Evolutionary conservation across 495 filamentous ascomycete species (phyloP).

Genomic region (Penicillium silybi): DNA sequence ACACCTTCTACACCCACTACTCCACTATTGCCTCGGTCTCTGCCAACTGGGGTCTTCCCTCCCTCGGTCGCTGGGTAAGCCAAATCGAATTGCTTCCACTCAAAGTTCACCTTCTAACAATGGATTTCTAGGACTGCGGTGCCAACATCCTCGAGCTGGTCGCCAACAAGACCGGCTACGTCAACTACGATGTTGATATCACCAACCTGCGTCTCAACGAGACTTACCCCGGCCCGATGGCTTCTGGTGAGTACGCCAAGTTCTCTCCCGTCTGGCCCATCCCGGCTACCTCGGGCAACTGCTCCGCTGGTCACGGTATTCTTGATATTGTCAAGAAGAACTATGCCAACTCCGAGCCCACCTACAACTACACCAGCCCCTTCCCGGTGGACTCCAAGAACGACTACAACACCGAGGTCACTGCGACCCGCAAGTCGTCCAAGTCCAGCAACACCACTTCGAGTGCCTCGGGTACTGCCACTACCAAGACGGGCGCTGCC

Average conservation of each 20-base stretch:
- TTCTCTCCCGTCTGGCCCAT: conserved; percentile 38
- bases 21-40: conserved; percentile 61
- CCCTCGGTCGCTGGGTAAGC: conserved; percentile 55
- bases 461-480: background rate
- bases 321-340: conserved; percentile 37
- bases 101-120: background rate
- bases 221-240: conserved; percentile 44
- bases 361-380: conserved; percentile 42
- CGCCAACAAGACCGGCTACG: conserved; percentile 55
- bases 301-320: conserved; percentile 43
- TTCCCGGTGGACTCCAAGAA: conserved; percentile 18
- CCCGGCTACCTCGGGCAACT: conserved; percentile 36
- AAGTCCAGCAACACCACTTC: conserved; percentile 4
- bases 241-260: conserved; percentile 24
- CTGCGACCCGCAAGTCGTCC: conserved; percentile 22
- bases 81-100: background rate
- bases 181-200: conserved; percentile 46
- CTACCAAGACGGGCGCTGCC: background rate
- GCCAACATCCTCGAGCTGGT: conserved; percentile 64
- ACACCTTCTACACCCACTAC: conserved; percentile 71
- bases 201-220: conserved; percentile 42
- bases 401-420: conserved; percentile 26
- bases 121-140: conserved; percentile 50
- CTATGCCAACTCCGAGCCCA: conserved; percentile 24
- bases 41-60: conserved; percentile 65